Conservation (phyloP, 2,329 filamentous ascomycete species). For the Aureobasidium sp. region DNA sequence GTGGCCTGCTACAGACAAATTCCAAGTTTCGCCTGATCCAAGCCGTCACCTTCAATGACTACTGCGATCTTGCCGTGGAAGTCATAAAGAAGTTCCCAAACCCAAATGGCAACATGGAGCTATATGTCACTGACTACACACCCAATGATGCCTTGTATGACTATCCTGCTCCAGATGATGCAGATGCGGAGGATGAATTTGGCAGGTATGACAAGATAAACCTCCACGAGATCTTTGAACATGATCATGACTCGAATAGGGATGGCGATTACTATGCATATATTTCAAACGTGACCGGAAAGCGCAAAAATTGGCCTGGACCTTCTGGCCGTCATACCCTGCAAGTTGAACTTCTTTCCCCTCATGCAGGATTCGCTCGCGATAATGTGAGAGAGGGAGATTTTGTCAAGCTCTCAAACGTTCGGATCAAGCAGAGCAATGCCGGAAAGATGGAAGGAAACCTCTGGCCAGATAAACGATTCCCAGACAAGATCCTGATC, state of each 20-base stretch:
- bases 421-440: constrained; percentile 58
- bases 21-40: constrained; percentile 56
- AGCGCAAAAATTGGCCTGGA: constrained; percentile 56
- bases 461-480: constrained; percentile 55
- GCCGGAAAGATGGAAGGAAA: constrained; percentile 61
- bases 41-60: constrained; percentile 51
- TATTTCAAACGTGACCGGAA: constrained; percentile 18
- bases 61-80: constrained; percentile 64
- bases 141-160: constrained; percentile 58
- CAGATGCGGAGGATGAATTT: constrained; percentile 12
- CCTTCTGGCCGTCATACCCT: constrained; percentile 68
- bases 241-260: constrained; percentile 22
- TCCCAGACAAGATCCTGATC: constrained; percentile 51
- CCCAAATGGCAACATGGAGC: constrained; percentile 40
- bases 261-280: constrained; percentile 56
- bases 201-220: background rate
- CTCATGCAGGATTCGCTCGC: constrained; percentile 56
- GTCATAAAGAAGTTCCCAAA: constrained; percentile 53
- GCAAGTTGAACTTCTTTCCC: constrained; percentile 63
- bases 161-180: constrained; percentile 38
- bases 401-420: constrained; percentile 63
- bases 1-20: constrained; percentile 18
- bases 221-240: background rate
- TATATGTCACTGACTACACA: constrained; percentile 83
- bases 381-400: constrained; percentile 50